Conservation (phyloP, 768 basidiomycete genomes). For the Termitomyces sp. region DNA sequence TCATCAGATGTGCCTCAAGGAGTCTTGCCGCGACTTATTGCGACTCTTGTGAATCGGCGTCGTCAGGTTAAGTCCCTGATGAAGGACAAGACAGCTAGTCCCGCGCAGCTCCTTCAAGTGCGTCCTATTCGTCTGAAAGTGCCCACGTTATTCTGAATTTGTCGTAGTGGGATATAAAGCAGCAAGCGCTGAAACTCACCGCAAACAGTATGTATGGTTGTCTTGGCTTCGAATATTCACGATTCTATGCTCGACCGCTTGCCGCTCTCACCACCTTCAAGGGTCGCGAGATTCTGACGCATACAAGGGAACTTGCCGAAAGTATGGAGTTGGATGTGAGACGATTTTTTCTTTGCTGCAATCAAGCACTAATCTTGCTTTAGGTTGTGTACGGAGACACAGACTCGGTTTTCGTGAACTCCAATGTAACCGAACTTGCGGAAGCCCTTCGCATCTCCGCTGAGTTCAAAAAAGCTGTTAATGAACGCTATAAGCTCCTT, state of each 20-base stretch:
- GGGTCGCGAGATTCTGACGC: slow-evolving; percentile 93
- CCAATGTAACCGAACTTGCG: slow-evolving; percentile 81
- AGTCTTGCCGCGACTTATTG: slow-evolving; percentile 94
- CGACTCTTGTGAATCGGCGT: slow-evolving; percentile 89
- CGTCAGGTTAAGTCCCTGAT: slow-evolving; percentile 88
- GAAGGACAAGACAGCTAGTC: slow-evolving; percentile 76
- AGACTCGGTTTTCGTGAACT: slow-evolving; percentile 98
- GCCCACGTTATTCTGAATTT: neutral
- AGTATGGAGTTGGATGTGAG: slow-evolving; percentile 83
- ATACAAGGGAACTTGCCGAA: slow-evolving; percentile 90
- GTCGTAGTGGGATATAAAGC: slow-evolving; percentile 89
- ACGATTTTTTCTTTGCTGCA: neutral
- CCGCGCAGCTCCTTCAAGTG: slow-evolving; percentile 81
- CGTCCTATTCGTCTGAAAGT: neutral
- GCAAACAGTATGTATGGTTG: slow-evolving; percentile 99
- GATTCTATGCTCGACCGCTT: slow-evolving; percentile 95
- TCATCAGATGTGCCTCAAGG: slow-evolving; percentile 66
- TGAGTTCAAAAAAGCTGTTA: slow-evolving; percentile 93
- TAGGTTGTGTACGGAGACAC: slow-evolving; percentile 99
- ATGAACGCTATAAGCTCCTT: slow-evolving; percentile 90
- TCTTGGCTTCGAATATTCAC: slow-evolving; percentile 93
- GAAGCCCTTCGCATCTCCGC: slow-evolving; percentile 90
- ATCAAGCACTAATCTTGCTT: neutral
- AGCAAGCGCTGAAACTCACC: slow-evolving; percentile 93
- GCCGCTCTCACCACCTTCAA: slow-evolving; percentile 97